Percentiles rank a stretch among this genome's conserved stretches.
phyloP scores from a whole-genome alignment of 129 eudicot genomes.

The Artemisia argyi region DNA sequence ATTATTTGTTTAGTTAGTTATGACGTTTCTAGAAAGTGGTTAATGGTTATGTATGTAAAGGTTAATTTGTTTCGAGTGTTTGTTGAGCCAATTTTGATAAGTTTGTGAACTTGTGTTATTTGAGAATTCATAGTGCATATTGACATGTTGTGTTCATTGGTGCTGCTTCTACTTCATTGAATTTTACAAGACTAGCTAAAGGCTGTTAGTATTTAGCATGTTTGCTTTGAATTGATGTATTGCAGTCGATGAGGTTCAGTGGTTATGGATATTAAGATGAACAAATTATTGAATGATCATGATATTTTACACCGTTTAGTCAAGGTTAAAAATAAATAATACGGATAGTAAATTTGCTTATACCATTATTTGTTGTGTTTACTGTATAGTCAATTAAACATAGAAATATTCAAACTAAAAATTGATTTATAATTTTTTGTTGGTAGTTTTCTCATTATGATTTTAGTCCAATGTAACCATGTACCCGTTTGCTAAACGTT shows the following conservation, averaged over 20 bases:
- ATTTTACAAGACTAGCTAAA: constrained; percentile 2
- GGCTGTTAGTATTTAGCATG: constrained; percentile 8
- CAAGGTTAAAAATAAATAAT: too few species aligned
- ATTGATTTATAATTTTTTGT: too few species aligned
- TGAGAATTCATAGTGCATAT: neutral
- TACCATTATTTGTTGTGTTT: too few species aligned
- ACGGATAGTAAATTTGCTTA: too few species aligned
- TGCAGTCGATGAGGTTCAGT: neutral
- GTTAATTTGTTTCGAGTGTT: neutral
- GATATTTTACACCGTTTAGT: too few species aligned
- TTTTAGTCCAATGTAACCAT: too few species aligned
- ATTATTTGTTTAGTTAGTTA: neutral
- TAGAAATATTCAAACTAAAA: too few species aligned
- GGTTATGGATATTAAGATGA: too few species aligned
- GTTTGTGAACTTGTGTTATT: neutral
- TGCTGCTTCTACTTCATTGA: neutral
- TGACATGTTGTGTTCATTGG: neutral
- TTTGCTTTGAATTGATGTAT: neutral
- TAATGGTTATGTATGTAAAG: neutral
- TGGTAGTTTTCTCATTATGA: too few species aligned
- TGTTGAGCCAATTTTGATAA: neutral
- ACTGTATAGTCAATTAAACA: too few species aligned
- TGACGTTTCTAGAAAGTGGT: constrained; percentile 10
- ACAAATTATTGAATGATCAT: too few species aligned
- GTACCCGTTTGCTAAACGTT: neutral